A percentile compares a stretch with the other conserved stretches of the same genome.
Conservation (phyloP, 2,329 filamentous ascomycete species). For the Fusarium floridanum region DNA sequence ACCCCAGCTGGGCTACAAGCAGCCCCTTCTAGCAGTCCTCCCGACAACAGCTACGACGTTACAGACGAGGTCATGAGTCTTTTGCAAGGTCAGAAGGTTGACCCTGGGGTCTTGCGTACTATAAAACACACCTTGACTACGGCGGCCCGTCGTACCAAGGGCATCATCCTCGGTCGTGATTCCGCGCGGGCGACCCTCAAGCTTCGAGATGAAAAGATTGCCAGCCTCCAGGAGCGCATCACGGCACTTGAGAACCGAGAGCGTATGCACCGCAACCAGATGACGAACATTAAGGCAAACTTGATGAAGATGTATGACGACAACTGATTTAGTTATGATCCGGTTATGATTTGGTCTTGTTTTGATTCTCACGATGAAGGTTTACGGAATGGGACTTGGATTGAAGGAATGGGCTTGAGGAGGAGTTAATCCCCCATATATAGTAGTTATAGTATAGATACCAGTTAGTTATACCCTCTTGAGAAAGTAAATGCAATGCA, state of each 20-base stretch:
- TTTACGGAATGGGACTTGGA: not conserved
- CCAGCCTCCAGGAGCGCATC: conserved; percentile 53
- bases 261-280: conserved; percentile 47
- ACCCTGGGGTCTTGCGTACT: conserved; percentile 50
- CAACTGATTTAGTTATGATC: conserved; percentile 37
- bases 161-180: conserved; percentile 74
- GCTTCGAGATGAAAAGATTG: conserved; percentile 67
- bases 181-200: conserved; percentile 72
- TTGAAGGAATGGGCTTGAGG: not conserved
- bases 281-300: conserved; percentile 54
- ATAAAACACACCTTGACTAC: conserved; percentile 63
- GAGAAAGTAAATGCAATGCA: conserved; percentile 4
- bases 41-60: conserved; percentile 50
- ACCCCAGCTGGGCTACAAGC: conserved; percentile 4
- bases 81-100: conserved; percentile 59
- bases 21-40: conserved; percentile 30
- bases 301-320: conserved; percentile 55
- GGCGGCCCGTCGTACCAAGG: conserved; percentile 70
- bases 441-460: conserved; percentile 2
- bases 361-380: not conserved
- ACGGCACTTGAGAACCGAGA: conserved; percentile 56
- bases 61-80: conserved; percentile 63
- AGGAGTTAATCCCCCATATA: not conserved
- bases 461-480: conserved; percentile 33
- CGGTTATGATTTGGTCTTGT: not conserved